phyloP scores from a whole-genome alignment of 768 basidiomycete genomes.

The Tulasnella sp. region DNA sequence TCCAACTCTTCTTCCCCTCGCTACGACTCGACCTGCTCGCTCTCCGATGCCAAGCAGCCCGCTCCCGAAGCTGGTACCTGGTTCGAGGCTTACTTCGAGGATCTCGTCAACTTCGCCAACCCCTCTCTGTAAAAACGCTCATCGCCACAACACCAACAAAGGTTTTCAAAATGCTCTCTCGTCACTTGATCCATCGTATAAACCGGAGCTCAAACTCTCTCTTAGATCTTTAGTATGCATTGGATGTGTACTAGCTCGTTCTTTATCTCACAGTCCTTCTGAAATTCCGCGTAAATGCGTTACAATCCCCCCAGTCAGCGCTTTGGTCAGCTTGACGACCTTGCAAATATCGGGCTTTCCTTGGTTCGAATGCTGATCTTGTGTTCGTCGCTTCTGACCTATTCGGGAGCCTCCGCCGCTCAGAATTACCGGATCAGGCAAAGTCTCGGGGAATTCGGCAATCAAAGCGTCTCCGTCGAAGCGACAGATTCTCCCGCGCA shows the following conservation, averaged over 20 bases:
- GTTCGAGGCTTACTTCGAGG: conserved; percentile 22
- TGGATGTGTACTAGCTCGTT: not conserved
- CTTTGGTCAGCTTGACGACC: not conserved
- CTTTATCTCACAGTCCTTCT: not conserved
- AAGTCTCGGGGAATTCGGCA: not conserved
- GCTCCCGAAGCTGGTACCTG: conserved; percentile 21
- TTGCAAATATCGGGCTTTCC: not conserved
- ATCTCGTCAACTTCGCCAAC: conserved; percentile 13
- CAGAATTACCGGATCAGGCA: not conserved
- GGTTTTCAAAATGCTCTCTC: not conserved
- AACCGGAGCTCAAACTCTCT: not conserved
- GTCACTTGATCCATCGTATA: not conserved
- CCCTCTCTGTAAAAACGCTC: conserved; percentile 1
- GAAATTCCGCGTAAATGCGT: not conserved
- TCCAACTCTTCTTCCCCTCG: conserved; percentile 14
- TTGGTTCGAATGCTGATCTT: not conserved
- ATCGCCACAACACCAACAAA: not conserved
- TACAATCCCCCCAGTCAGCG: not conserved
- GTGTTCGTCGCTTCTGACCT: not conserved
- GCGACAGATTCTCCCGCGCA: not conserved
- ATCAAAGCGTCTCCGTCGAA: not conserved
- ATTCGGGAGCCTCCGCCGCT: not conserved
- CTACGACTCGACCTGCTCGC: conserved; percentile 19
- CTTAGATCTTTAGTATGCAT: not conserved
- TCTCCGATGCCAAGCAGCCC: conserved; percentile 19